Evolutionary conservation across 495 filamentous ascomycete genomes (phyloP).

Genomic region (Penicillium tannophilum): DNA sequence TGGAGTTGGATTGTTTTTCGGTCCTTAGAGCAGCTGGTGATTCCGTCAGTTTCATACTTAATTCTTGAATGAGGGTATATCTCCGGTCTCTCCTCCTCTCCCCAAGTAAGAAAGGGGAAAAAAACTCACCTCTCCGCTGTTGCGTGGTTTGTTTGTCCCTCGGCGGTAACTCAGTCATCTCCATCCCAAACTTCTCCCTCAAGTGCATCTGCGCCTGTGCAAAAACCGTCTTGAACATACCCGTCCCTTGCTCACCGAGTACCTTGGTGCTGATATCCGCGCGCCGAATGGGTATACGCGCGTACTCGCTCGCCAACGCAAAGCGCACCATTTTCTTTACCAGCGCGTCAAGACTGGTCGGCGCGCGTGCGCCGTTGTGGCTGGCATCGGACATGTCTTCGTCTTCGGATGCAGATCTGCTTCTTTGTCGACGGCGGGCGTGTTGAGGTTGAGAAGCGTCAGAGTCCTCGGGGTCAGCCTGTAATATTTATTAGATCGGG

Average conservation of each 20-base stretch:
- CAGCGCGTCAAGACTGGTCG: slow-evolving; percentile 60
- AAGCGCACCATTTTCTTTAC: slow-evolving; percentile 92
- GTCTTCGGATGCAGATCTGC: slow-evolving; percentile 9
- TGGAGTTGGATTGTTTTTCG: slow-evolving; percentile 50
- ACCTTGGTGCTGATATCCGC: slow-evolving; percentile 76
- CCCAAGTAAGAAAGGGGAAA: slow-evolving; percentile 4
- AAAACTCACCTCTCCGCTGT: slow-evolving; percentile 69
- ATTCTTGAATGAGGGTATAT: background rate
- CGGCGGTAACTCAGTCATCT: slow-evolving; percentile 76
- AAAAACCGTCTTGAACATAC: slow-evolving; percentile 71
- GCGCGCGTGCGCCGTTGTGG: slow-evolving; percentile 30
- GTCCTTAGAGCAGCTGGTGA: slow-evolving; percentile 58
- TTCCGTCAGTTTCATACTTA: background rate
- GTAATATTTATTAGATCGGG: slow-evolving; percentile 2
- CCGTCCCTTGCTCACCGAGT: slow-evolving; percentile 38
- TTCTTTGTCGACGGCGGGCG: slow-evolving; percentile 23
- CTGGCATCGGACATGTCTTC: slow-evolving; percentile 23
- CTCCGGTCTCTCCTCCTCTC: background rate
- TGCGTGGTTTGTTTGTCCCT: slow-evolving; percentile 77
- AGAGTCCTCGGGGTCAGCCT: slow-evolving; percentile 5
- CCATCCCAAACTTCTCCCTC: slow-evolving; percentile 74
- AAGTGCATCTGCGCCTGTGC: slow-evolving; percentile 67
- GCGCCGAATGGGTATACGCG: slow-evolving; percentile 74
- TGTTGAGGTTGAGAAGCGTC: slow-evolving; percentile 11
- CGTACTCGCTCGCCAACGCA: slow-evolving; percentile 84